Percentiles rank a stretch among this genome's conserved stretches.
These are phyloP conservation scores for Zasmidium angulare DNA, from an alignment of 2,329 filamentous ascomycete genomes.

Conservation along the genomic window DNA sequence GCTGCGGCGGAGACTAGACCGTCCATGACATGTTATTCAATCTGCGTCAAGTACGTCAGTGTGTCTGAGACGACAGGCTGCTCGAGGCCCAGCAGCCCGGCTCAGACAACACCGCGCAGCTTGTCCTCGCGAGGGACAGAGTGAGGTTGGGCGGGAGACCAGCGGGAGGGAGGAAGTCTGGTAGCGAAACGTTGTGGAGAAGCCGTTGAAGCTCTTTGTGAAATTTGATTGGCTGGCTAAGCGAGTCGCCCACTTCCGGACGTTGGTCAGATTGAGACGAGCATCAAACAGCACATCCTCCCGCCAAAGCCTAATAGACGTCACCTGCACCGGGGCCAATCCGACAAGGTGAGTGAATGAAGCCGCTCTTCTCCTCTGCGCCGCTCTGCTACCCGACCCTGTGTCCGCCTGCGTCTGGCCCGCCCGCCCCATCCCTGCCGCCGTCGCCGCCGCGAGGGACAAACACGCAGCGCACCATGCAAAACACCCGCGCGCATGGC, in stretches of 20 bases:
- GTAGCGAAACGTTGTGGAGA: neutral
- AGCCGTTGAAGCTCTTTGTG: too few relatives aligned
- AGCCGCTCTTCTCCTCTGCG: neutral
- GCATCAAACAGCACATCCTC: too few relatives aligned
- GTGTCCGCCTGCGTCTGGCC: conserved; percentile 2
- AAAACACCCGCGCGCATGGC: conserved; percentile 24
- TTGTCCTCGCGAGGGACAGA: neutral
- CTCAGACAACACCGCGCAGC: neutral
- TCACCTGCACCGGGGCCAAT: neutral
- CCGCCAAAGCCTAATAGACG: too few relatives aligned
- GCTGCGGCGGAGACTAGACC: too few relatives aligned
- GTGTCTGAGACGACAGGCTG: conserved; percentile 1
- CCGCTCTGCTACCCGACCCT: neutral
- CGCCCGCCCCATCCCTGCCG: neutral
- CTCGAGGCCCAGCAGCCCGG: conserved; percentile 6
- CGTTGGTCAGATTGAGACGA: neutral
- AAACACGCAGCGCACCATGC: conserved; percentile 19
- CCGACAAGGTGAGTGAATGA: neutral
- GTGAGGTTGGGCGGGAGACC: neutral
- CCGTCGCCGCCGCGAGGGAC: conserved; percentile 18
- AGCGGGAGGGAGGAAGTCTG: neutral
- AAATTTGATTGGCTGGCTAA: neutral
- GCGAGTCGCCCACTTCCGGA: neutral
- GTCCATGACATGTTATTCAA: too few relatives aligned
- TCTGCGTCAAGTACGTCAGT: neutral